Base-by-base conservation (phyloP, 805 yeast species). In the Suhomyces kilbournensis region DNA sequence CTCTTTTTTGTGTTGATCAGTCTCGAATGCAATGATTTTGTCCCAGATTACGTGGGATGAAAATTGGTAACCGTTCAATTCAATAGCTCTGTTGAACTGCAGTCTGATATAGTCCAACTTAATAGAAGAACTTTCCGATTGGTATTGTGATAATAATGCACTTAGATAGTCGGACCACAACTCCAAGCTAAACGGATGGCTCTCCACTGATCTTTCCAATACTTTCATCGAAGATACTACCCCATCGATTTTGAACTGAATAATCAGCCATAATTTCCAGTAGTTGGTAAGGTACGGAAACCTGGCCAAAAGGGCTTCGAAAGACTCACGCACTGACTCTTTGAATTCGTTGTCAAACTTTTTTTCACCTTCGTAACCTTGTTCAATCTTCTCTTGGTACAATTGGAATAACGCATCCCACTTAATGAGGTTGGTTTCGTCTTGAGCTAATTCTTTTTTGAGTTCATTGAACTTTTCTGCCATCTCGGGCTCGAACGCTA, bases 41-140 rank as follows among this genome's bases (percentile, higher is more conserved):
- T 91, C 96, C 98, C 97, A 93, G 47, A 92, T 70, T 0, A 83
- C 75, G 65, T 91, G 96, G 1, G 96, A 78, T 55, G 85, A 71
- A 67, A 89, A 94, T 53, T 91, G 88, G 32, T 69, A 59, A 0
- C 97, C 97, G 43, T 87, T 77, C 12, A 68, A 55, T 4, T 60
- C 56, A 3, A 79, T 63, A 0, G 86, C 93, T 0, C 70, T 67
- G 12, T 71, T 67, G 57, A 86, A 86, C 34, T 77, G 67, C 0
- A 44, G 51, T 32, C 81, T 62, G 5, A 83, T 70, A 4, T 63
- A 59, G 1, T 44, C 23, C 28, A 52, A 46, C 15, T 57, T 58
- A 15, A 68, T 67, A 7, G 62, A 62, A 0, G 72, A 61, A n/a
- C 64, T 65, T 54, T 77, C 76, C 4, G 30, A 47, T n/a, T 53